Evolutionary conservation across 1,284 basidiomycete species (phyloP).

Genomic region (Papiliotrema nemorosa): DNA sequence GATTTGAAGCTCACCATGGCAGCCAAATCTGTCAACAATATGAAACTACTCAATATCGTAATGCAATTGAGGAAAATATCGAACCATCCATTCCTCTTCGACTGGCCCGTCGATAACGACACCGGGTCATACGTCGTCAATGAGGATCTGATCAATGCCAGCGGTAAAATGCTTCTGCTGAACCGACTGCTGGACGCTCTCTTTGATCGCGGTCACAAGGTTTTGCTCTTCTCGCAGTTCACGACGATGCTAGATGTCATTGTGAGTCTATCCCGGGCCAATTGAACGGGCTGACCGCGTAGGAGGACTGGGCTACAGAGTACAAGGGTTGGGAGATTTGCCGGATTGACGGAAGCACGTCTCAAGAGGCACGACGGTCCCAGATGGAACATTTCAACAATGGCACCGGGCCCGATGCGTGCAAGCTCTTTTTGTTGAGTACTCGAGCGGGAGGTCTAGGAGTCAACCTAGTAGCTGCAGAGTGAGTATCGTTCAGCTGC

Average conservation of each 20-base stretch:
- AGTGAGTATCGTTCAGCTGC: slow-evolving; percentile 49
- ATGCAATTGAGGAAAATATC: slow-evolving; percentile 93
- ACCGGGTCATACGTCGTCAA: slow-evolving; percentile 63
- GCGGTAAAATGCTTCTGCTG: slow-evolving; percentile 95
- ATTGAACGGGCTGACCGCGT: slow-evolving; percentile 1
- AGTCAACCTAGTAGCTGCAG: slow-evolving; percentile 88
- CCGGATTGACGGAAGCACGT: slow-evolving; percentile 83
- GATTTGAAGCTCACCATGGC: slow-evolving; percentile 5
- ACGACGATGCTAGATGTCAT: slow-evolving; percentile 95
- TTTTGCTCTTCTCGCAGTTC: slow-evolving; percentile 89
- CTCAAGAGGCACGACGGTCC: slow-evolving; percentile 70
- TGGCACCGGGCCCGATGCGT: slow-evolving; percentile 64
- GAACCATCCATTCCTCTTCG: slow-evolving; percentile 88
- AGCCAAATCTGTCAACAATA: slow-evolving; percentile 83
- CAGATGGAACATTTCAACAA: slow-evolving; percentile 84
- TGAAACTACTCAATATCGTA: slow-evolving; percentile 86
- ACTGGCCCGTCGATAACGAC: slow-evolving; percentile 72
- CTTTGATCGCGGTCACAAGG: slow-evolving; percentile 80
- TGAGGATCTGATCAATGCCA: slow-evolving; percentile 74
- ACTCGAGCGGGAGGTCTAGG: slow-evolving; percentile 90
- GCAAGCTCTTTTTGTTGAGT: slow-evolving; percentile 80
- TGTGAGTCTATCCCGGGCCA: slow-evolving; percentile 50
- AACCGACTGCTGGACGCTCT: slow-evolving; percentile 81
- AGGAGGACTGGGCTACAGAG: slow-evolving; percentile 76
- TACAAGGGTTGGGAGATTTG: slow-evolving; percentile 77